Conservation (phyloP, 495 filamentous ascomycete genomes). For the Lindgomyces ingoldianus region DNA sequence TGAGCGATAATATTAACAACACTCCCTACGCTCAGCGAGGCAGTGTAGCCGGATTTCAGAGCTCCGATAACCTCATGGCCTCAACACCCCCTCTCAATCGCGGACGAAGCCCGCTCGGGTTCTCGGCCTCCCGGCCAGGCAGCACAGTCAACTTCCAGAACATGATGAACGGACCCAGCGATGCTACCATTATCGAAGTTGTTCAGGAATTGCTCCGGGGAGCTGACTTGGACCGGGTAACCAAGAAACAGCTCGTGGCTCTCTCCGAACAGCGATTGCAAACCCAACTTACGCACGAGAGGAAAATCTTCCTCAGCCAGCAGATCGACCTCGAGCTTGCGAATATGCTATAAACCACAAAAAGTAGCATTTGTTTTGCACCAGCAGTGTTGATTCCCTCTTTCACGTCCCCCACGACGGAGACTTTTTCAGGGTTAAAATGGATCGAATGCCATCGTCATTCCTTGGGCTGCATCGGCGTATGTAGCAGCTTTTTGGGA, state of each 20-base stretch:
- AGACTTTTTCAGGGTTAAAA: background rate
- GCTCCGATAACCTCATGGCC: slow-evolving; percentile 60
- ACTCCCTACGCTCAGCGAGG: slow-evolving; percentile 49
- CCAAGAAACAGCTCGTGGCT: slow-evolving; percentile 90
- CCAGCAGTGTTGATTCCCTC: slow-evolving; percentile 18
- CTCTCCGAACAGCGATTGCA: slow-evolving; percentile 91
- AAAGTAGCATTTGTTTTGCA: slow-evolving; percentile 1
- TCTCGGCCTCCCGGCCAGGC: slow-evolving; percentile 58
- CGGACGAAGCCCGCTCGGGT: slow-evolving; percentile 45
- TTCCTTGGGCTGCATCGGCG: background rate
- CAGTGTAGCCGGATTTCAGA: slow-evolving; percentile 55
- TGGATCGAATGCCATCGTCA: slow-evolving; percentile 1
- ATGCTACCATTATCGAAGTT: slow-evolving; percentile 72
- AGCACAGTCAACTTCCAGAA: slow-evolving; percentile 77
- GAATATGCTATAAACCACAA: slow-evolving; percentile 66
- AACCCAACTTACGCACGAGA: slow-evolving; percentile 79
- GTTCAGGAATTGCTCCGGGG: slow-evolving; percentile 81
- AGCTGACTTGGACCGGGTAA: slow-evolving; percentile 91
- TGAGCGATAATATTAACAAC: slow-evolving; percentile 60
- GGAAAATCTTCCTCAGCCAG: slow-evolving; percentile 79
- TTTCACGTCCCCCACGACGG: slow-evolving; percentile 5
- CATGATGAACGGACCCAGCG: slow-evolving; percentile 63
- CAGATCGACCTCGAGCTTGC: slow-evolving; percentile 92
- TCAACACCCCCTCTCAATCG: slow-evolving; percentile 49
- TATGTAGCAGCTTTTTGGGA: background rate